Evolutionary conservation across 2,329 filamentous ascomycete genomes (phyloP).

Genomic region (Ascochyta clinopodiicola): DNA sequence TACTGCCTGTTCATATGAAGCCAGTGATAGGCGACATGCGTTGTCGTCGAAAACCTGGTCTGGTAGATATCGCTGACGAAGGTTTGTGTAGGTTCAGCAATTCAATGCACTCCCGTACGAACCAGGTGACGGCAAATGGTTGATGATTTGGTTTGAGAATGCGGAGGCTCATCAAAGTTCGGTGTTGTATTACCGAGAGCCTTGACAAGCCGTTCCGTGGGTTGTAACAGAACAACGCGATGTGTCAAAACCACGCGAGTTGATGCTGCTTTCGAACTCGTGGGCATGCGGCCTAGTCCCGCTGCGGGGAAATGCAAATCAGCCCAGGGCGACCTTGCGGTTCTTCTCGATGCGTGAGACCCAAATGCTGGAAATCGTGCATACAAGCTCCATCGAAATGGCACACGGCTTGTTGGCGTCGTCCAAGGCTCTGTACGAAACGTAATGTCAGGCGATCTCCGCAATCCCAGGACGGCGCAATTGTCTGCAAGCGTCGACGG

Average conservation of each 20-base stretch:
- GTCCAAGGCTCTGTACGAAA: neutral
- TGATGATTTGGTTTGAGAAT: neutral
- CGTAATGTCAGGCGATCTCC: slow-evolving; percentile 34
- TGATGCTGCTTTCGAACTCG: slow-evolving; percentile 5
- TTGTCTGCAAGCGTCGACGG: slow-evolving; percentile 22
- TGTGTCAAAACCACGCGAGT: slow-evolving; percentile 13
- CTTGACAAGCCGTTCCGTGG: neutral
- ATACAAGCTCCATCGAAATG: slow-evolving; percentile 17
- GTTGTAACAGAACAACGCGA: slow-evolving; percentile 4
- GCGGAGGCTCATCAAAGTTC: neutral
- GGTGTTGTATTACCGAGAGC: neutral
- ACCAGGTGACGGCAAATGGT: too few species aligned
- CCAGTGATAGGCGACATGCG: neutral
- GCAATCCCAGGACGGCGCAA: slow-evolving; percentile 22
- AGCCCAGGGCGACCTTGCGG: slow-evolving; percentile 8
- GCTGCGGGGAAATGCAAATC: slow-evolving; percentile 17
- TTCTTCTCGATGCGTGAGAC: neutral
- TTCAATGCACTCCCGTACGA: neutral
- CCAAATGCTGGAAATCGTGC: slow-evolving; percentile 9
- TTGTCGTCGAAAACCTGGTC: neutral
- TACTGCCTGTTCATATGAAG: neutral
- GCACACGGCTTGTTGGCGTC: slow-evolving; percentile 11
- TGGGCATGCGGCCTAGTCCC: slow-evolving; percentile 9
- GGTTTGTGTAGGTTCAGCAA: neutral
- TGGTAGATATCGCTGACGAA: neutral